A percentile compares a stretch with the other conserved stretches of the same genome.
phyloP scores from a whole-genome alignment of 2,329 filamentous ascomycete genomes.

The Periconia macrospinosa region DNA sequence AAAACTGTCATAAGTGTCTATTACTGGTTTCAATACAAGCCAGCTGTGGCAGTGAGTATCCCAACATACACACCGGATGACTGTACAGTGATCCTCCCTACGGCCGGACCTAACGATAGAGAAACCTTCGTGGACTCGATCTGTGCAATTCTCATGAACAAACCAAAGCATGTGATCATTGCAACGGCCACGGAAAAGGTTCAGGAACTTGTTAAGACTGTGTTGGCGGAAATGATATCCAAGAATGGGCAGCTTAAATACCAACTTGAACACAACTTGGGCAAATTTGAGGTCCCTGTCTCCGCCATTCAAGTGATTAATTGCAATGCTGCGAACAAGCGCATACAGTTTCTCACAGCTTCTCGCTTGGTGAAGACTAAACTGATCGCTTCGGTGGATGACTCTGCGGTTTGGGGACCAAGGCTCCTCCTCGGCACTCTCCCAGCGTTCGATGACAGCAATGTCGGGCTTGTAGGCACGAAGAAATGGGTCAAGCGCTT shows the following conservation, averaged over 20 bases:
- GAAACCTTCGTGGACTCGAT: conserved; percentile 11
- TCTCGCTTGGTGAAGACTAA: conserved; percentile 9
- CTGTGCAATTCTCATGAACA: conserved; percentile 13
- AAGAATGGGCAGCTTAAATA: conserved; percentile 8
- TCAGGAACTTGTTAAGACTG: conserved; percentile 1
- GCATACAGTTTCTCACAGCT: conserved; percentile 16
- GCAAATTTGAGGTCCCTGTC: background rate
- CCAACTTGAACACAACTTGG: conserved; percentile 8
- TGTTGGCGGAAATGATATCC: background rate
- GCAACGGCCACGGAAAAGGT: conserved; percentile 12
- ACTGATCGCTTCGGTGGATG: conserved; percentile 19
- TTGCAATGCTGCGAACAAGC: conserved; percentile 20
- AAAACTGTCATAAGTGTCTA: conserved; percentile 16
- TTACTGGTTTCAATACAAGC: conserved; percentile 22
- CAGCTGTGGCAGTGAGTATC: background rate
- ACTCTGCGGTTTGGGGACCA: conserved; percentile 22
- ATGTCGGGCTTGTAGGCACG: conserved; percentile 26
- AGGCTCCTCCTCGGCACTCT: conserved; percentile 15
- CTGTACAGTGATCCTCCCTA: conserved; percentile 24
- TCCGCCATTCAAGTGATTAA: conserved; percentile 11
- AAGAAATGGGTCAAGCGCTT: conserved; percentile 25
- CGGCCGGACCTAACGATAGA: conserved; percentile 16
- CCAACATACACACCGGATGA: background rate
- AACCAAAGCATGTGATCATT: conserved; percentile 19
- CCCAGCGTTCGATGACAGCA: conserved; percentile 17